Conservation (phyloP, 2,329 filamentous ascomycete genomes). For the Ramularia collo-cygni region DNA sequence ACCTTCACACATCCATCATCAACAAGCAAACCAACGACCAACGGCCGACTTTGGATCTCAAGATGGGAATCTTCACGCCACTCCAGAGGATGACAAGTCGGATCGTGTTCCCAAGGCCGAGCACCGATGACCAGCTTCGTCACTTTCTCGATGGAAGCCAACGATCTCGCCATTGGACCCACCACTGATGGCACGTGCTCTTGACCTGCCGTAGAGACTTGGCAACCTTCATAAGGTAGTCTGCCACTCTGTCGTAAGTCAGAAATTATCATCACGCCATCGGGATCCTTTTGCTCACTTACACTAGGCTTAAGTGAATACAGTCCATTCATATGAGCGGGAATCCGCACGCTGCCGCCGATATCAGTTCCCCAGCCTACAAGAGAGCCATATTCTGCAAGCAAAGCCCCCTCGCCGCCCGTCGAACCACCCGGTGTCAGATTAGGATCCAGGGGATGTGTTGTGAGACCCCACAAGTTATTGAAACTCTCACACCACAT, state of each 20-base stretch:
- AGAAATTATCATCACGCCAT: too few relatives aligned
- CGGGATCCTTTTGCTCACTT: constrained; percentile 10
- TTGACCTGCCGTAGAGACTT: constrained; percentile 57
- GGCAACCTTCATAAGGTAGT: constrained; percentile 51
- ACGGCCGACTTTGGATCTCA: constrained; percentile 6
- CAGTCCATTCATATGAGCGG: constrained; percentile 41
- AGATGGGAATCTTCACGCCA: constrained; percentile 33
- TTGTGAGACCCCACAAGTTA: constrained; percentile 46
- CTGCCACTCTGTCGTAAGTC: constrained; percentile 42
- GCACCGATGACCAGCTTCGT: constrained; percentile 28
- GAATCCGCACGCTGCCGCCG: constrained; percentile 47
- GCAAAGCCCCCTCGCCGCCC: constrained; percentile 39
- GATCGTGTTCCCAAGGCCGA: constrained; percentile 39
- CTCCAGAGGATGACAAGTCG: constrained; percentile 34
- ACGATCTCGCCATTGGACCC: constrained; percentile 51
- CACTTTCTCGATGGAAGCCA: constrained; percentile 44
- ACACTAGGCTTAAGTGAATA: constrained; percentile 46
- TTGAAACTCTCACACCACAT: constrained; percentile 53
- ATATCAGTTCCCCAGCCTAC: constrained; percentile 48
- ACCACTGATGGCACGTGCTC: constrained; percentile 57
- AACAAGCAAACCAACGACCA: constrained; percentile 20
- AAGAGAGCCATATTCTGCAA: constrained; percentile 37
- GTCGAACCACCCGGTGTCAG: constrained; percentile 45
- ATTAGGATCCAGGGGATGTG: constrained; percentile 36
- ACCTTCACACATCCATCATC: constrained; percentile 24